Percentiles rank a stretch among this genome's conserved stretches.
phyloP scores from a whole-genome alignment of 306 rosid genomes.

The Prunus fruticosa region DNA sequence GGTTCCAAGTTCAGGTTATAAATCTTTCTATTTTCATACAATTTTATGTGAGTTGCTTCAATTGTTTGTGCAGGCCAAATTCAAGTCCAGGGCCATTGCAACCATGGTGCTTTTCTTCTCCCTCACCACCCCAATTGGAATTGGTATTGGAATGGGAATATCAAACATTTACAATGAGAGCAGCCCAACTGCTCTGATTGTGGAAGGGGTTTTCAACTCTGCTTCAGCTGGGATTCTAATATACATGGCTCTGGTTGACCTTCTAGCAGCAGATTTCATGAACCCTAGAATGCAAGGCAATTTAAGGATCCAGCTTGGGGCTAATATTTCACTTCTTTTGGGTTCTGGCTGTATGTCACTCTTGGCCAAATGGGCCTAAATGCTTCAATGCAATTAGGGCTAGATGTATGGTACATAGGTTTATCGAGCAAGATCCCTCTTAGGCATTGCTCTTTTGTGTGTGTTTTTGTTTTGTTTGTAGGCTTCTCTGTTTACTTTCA shows the following conservation, averaged over 20 bases:
- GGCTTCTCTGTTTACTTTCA: not conserved
- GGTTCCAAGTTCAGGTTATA: not conserved
- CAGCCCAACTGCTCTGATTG: slow-evolving; percentile 44
- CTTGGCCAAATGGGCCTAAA: slow-evolving; percentile 48
- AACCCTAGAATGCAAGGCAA: slow-evolving; percentile 44
- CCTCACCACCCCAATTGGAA: slow-evolving; percentile 63
- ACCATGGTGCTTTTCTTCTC: slow-evolving; percentile 64
- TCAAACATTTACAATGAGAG: slow-evolving; percentile 46
- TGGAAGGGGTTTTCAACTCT: slow-evolving; percentile 58
- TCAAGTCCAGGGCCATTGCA: slow-evolving; percentile 35
- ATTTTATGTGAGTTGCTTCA: not conserved
- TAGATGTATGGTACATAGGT: not conserved
- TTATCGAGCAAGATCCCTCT: too few species aligned
- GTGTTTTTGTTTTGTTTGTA: not conserved
- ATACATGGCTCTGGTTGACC: slow-evolving; percentile 72
- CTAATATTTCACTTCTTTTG: slow-evolving; percentile 47
- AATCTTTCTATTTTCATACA: not conserved
- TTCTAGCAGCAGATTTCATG: slow-evolving; percentile 64
- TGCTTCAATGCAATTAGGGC: not conserved
- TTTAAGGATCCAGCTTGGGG: slow-evolving; percentile 54
- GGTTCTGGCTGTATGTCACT: slow-evolving; percentile 58
- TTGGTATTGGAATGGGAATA: slow-evolving; percentile 55
- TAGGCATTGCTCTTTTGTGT: not conserved
- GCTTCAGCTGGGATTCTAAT: slow-evolving; percentile 66
- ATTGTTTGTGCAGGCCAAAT: slow-evolving; percentile 44